Evolutionary conservation across 805 yeast species (phyloP).

Genomic region (Candida oleophila): DNA sequence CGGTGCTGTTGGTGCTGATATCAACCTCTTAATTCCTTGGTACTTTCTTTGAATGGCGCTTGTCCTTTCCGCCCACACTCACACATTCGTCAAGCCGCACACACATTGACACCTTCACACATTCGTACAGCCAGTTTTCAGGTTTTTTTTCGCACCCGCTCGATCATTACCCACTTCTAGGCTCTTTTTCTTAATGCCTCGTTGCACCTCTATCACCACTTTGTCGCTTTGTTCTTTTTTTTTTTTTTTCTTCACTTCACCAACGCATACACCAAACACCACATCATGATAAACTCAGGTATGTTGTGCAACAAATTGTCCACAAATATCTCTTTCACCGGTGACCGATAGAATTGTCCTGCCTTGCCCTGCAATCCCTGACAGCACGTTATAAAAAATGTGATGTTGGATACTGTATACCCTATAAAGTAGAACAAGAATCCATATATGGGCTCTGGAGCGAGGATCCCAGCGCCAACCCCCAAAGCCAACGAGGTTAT

Average conservation of each 20-base stretch:
- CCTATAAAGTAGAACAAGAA: slow-evolving; percentile 36
- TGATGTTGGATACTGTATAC: slow-evolving; percentile 26
- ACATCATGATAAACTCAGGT: slow-evolving; percentile 46
- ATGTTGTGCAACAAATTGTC: slow-evolving; percentile 30
- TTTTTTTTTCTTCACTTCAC: slow-evolving; percentile 20
- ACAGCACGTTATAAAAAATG: slow-evolving; percentile 32
- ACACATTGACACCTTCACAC: too few species aligned
- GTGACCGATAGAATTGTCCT: slow-evolving; percentile 23
- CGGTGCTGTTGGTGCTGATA: too few species aligned
- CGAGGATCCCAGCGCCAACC: slow-evolving; percentile 38
- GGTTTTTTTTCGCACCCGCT: too few species aligned
- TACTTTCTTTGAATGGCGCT: too few species aligned
- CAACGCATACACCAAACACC: slow-evolving; percentile 46
- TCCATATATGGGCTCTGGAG: slow-evolving; percentile 36
- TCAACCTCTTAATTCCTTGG: too few species aligned
- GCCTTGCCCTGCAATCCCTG: slow-evolving; percentile 19
- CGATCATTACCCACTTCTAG: too few species aligned
- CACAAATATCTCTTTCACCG: slow-evolving; percentile 32
- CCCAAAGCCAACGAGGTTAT: slow-evolving; percentile 38
- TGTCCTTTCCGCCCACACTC: too few species aligned
- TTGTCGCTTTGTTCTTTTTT: not conserved
- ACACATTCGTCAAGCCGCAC: too few species aligned
- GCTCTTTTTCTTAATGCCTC: too few species aligned
- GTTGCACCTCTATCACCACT: too few species aligned
- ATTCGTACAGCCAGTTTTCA: too few species aligned